Evolutionary conservation across 2,329 filamentous ascomycete genomes (phyloP).

Genomic region (Trichoderma sp.): DNA sequence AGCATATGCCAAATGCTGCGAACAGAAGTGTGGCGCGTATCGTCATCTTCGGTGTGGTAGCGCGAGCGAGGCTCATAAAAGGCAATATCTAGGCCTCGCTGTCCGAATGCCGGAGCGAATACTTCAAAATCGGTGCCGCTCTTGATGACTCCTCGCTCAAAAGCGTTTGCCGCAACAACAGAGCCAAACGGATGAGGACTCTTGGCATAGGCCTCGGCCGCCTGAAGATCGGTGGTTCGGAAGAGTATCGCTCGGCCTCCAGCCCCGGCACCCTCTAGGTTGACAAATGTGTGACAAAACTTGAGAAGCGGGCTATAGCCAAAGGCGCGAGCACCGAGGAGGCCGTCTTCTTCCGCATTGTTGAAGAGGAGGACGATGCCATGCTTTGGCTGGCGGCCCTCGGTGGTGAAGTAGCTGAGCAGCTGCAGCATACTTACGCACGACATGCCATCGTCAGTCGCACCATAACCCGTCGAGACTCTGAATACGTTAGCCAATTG

Average conservation of each 20-base stretch:
- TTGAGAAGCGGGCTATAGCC: constrained; percentile 79
- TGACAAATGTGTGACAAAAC: constrained; percentile 86
- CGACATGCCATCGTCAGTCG: constrained; percentile 91
- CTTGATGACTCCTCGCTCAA: constrained; percentile 74
- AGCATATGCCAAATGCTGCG: constrained; percentile 91
- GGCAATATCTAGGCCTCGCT: constrained; percentile 88
- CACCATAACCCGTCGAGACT: constrained; percentile 88
- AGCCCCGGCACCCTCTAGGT: constrained; percentile 92
- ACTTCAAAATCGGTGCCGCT: constrained; percentile 91
- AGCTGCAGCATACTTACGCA: constrained; percentile 86
- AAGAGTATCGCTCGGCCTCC: constrained; percentile 88
- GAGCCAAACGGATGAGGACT: constrained; percentile 79
- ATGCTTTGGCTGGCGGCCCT: constrained; percentile 71
- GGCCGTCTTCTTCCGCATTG: constrained; percentile 92
- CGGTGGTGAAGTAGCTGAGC: constrained; percentile 79
- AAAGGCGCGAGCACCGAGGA: constrained; percentile 86
- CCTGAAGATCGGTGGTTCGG: constrained; percentile 82
- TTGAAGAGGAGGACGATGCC: constrained; percentile 88
- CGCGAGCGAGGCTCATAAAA: constrained; percentile 84
- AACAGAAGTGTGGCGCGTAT: constrained; percentile 74
- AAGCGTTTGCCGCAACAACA: constrained; percentile 81
- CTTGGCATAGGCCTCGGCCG: constrained; percentile 76
- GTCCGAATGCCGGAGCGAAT: constrained; percentile 75
- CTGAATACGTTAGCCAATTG: constrained; percentile 48
- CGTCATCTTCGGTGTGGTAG: constrained; percentile 92